Evolutionary conservation across 2,329 filamentous ascomycete genomes (phyloP).

Genomic region (Colletotrichum neosansevieriae): DNA sequence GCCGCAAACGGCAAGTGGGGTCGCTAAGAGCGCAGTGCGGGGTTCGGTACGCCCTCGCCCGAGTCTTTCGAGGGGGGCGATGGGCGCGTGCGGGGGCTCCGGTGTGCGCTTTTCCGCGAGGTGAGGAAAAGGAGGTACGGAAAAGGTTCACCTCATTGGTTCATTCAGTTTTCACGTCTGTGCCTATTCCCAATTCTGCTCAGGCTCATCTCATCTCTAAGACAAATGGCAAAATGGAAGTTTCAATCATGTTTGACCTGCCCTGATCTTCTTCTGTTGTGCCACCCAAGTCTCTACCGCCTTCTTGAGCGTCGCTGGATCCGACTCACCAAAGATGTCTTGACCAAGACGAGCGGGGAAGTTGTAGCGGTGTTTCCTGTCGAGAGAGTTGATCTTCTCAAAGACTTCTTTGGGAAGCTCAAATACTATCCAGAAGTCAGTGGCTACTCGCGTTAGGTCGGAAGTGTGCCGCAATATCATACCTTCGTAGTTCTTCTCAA

Average conservation of each 20-base stretch:
- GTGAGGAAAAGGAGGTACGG: conserved; percentile 15
- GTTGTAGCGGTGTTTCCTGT: conserved; percentile 56
- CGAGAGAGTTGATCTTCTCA: conserved; percentile 53
- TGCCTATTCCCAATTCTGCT: neutral
- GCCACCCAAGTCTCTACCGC: conserved; percentile 51
- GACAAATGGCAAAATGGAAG: neutral
- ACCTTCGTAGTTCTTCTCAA: conserved; percentile 58
- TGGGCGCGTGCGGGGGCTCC: neutral
- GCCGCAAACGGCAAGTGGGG: conserved; percentile 19
- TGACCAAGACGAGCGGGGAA: conserved; percentile 56
- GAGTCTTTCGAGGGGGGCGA: neutral
- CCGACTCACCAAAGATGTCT: conserved; percentile 57
- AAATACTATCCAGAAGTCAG: conserved; percentile 43
- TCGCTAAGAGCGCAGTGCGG: conserved; percentile 13
- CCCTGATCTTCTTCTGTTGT: conserved; percentile 48
- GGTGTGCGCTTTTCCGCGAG: conserved; percentile 28
- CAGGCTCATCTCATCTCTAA: too few species aligned
- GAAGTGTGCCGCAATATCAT: neutral
- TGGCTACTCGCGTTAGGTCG: neutral
- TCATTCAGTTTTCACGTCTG: conserved; percentile 6
- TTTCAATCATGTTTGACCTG: conserved; percentile 12
- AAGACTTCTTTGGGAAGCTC: conserved; percentile 52
- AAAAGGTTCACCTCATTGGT: conserved; percentile 21
- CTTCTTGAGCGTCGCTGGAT: conserved; percentile 51
- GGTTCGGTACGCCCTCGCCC: conserved; percentile 31